phyloP scores from a whole-genome alignment of 177 flowering plant species.

The Telopea speciosissima region DNA sequence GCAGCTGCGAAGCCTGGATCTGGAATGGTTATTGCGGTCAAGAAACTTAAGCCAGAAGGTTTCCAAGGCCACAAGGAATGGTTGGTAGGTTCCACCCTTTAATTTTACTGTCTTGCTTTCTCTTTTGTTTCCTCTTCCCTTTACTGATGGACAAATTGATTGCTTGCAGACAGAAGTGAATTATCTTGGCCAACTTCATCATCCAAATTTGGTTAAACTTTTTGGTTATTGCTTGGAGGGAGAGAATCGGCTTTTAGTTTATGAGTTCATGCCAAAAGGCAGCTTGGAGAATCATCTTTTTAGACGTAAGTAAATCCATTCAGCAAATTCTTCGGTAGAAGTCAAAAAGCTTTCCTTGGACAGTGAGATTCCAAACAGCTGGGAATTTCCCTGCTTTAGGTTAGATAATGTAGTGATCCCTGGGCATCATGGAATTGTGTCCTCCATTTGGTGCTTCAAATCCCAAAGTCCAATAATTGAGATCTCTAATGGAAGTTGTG shows the following conservation, averaged over 20 bases:
- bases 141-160: conserved; percentile 2
- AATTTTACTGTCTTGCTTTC: not conserved
- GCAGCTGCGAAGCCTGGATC: conserved; percentile 35
- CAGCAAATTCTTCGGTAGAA: not conserved
- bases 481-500: too few species aligned
- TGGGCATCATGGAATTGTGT: too few species aligned
- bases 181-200: conserved; percentile 78
- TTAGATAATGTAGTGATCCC: too few species aligned
- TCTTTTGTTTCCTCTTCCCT: not conserved
- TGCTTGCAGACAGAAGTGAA: conserved; percentile 71
- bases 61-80: conserved; percentile 60
- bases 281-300: conserved; percentile 88
- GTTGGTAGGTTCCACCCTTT: conserved; percentile 32
- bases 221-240: conserved; percentile 81
- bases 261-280: conserved; percentile 90
- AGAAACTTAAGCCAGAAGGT: conserved; percentile 53
- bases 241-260: conserved; percentile 70
- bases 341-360: not conserved
- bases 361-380: too few species aligned
- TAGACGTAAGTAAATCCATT: conserved; percentile 49
- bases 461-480: too few species aligned
- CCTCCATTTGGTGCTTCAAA: too few species aligned
- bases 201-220: conserved; percentile 79
- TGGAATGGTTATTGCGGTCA: conserved; percentile 47
- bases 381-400: too few species aligned